phyloP scores from a whole-genome alignment of 208 protist species.

The Strigomonas galati region DNA sequence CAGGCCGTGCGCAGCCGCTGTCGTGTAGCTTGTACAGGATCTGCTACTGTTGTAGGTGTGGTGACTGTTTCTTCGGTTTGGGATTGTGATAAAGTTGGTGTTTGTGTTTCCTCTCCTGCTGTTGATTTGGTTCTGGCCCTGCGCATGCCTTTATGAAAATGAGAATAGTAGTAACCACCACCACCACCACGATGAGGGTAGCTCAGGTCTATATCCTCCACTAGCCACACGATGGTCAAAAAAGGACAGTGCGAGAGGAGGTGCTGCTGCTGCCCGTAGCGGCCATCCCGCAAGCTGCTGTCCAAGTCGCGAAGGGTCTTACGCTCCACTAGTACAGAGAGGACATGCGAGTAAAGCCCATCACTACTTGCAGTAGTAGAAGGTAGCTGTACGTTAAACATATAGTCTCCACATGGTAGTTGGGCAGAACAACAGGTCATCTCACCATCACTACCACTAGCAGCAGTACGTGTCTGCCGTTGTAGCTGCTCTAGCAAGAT shows the following conservation, averaged over 20 bases:
- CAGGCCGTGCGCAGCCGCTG: neutral
- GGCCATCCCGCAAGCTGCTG: constrained; percentile 53
- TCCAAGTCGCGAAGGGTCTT: constrained; percentile 76
- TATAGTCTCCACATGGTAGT: constrained; percentile 72
- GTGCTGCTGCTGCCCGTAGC: constrained; percentile 70
- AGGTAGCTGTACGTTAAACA: constrained; percentile 33
- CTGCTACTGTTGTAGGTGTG: neutral
- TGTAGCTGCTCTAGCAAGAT: constrained; percentile 18
- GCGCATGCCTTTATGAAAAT: neutral
- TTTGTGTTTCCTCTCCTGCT: neutral
- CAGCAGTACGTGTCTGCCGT: constrained; percentile 37
- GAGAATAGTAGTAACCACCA: neutral
- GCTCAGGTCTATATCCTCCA: constrained; percentile 43
- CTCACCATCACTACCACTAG: constrained; percentile 15
- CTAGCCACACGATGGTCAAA: constrained; percentile 58
- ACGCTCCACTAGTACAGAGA: constrained; percentile 66
- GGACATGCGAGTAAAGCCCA: neutral
- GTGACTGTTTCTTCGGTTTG: neutral
- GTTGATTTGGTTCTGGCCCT: neutral
- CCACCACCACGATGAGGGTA: neutral
- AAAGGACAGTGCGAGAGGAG: constrained; percentile 53
- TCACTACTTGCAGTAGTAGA: neutral
- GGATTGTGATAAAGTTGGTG: no score
- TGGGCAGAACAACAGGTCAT: constrained; percentile 38
- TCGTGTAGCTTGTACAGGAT: neutral